phyloP scores from a whole-genome alignment of 2,329 filamentous ascomycete species.

The Venturia asperata region DNA sequence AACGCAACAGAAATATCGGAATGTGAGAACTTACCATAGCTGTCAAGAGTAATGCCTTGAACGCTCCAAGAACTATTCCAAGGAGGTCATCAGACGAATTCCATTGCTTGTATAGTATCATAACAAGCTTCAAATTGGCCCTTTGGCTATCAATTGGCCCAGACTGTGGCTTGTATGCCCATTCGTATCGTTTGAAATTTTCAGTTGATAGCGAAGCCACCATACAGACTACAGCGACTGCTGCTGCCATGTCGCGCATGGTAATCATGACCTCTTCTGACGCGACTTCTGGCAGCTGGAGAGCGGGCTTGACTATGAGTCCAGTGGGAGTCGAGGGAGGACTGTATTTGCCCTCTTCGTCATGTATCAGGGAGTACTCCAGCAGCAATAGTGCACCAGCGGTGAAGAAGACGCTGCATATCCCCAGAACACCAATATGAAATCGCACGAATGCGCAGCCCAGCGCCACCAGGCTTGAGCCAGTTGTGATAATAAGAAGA shows the following conservation, averaged over 20 bases:
- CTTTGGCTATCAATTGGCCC: conserved; percentile 12
- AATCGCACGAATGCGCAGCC: conserved; percentile 30
- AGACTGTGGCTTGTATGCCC: conserved; percentile 12
- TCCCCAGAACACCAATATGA: conserved; percentile 33
- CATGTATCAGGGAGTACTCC: conserved; percentile 27
- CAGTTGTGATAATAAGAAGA: conserved; percentile 30
- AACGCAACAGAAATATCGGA: not conserved
- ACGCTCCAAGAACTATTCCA: conserved; percentile 5
- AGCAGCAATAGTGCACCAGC: conserved; percentile 37
- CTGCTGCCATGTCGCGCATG: conserved; percentile 24
- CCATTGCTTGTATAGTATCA: conserved; percentile 14
- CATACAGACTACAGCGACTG: conserved; percentile 7
- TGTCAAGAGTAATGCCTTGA: conserved; percentile 12
- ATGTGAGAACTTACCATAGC: conserved; percentile 10
- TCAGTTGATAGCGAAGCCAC: conserved; percentile 15
- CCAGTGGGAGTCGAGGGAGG: conserved; percentile 16
- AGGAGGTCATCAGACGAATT: conserved; percentile 13
- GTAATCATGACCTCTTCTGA: conserved; percentile 20
- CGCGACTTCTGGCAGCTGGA: not conserved
- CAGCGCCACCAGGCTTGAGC: conserved; percentile 33
- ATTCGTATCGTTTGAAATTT: conserved; percentile 14
- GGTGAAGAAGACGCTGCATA: conserved; percentile 37
- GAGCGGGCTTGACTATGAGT: conserved; percentile 7
- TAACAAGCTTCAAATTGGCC: conserved; percentile 2
- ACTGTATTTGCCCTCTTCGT: conserved; percentile 17